These are phyloP conservation scores for Kockiozyma suomiensis DNA, from an alignment of 805 yeast species.

Conservation along the genomic window DNA sequence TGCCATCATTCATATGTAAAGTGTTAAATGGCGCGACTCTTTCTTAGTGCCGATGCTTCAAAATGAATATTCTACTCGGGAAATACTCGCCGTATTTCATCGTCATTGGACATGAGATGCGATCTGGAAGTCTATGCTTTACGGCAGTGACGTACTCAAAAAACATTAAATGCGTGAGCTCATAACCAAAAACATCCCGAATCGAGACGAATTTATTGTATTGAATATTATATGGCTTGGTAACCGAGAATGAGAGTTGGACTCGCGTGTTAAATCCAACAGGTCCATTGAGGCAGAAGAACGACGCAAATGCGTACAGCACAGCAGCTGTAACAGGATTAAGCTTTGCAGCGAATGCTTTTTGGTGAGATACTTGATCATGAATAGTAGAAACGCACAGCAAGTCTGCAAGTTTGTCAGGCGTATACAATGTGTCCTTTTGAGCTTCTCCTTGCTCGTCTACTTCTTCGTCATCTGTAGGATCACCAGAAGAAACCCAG, in stretches of 20 bases:
- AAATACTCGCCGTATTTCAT: constrained; percentile 19
- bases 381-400: neutral
- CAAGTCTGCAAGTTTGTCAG: neutral
- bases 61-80: constrained; percentile 7
- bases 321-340: constrained; percentile 3
- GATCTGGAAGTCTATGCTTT: constrained; percentile 6
- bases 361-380: constrained; percentile 13
- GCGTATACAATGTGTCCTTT: neutral
- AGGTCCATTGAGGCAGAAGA: constrained; percentile 20
- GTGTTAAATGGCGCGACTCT: too few species aligned
- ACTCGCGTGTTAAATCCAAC: constrained; percentile 17
- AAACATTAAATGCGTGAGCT: constrained; percentile 10
- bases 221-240: neutral
- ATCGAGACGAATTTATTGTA: neutral
- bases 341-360: neutral
- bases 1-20: too few species aligned
- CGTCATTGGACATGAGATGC: constrained; percentile 16
- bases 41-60: neutral
- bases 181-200: constrained; percentile 13
- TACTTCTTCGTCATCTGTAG: too few species aligned
- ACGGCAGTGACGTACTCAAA: constrained; percentile 17
- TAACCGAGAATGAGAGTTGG: neutral
- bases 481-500: too few species aligned
- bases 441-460: too few species aligned
- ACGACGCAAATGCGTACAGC: constrained; percentile 21